Conservation (phyloP, 73 alveolate genomes). For the Paramecium tetraurelia region DNA sequence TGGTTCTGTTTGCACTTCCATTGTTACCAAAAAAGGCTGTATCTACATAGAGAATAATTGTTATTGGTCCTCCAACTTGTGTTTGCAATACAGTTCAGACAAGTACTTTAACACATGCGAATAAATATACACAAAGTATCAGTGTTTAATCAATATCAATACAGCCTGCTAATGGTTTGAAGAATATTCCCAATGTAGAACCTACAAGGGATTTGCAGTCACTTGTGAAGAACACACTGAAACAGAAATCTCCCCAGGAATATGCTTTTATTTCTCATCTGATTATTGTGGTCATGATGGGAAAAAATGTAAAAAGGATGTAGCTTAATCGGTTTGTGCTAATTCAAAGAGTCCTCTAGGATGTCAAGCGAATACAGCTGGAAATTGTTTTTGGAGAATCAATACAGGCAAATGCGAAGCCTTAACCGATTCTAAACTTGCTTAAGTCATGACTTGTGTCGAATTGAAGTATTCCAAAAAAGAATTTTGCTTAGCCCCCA, state of each 20-base stretch:
- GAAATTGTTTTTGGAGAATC: constrained; percentile 1
- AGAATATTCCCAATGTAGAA: background rate
- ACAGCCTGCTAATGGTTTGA: background rate
- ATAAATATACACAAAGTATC: background rate
- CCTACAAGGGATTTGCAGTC: background rate
- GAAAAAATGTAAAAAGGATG: background rate
- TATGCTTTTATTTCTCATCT: background rate
- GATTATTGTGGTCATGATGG: constrained; percentile 8
- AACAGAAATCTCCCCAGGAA: background rate
- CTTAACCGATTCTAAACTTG: background rate
- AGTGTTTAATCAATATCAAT: background rate
- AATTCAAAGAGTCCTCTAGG: background rate
- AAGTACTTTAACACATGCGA: background rate
- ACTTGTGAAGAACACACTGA: background rate
- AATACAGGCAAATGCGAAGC: background rate
- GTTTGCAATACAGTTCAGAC: background rate
- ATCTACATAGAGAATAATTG: background rate
- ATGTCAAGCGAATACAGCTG: background rate
- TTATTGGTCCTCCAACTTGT: background rate
- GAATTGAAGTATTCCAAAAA: background rate
- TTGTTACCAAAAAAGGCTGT: background rate
- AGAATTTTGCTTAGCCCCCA: background rate
- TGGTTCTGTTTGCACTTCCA: background rate
- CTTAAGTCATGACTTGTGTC: background rate
- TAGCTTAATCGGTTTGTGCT: background rate